These are phyloP conservation scores for Malania oleifera DNA, from an alignment of 164 flowering plant genomes.

Conservation along the genomic window DNA sequence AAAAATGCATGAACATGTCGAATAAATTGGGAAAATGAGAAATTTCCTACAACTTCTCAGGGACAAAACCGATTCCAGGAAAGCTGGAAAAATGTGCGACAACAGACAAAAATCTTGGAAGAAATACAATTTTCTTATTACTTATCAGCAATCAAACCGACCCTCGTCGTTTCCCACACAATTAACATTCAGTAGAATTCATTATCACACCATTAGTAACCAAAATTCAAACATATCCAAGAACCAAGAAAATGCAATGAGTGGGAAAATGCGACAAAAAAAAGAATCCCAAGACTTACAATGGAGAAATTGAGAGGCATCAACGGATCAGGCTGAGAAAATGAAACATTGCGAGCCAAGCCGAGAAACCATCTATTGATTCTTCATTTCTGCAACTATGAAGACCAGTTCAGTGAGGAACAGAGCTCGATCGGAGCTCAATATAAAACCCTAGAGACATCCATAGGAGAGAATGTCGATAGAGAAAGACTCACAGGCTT, in stretches of 20 bases:
- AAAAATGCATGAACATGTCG: neutral
- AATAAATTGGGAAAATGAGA: too few species aligned
- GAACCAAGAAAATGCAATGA: neutral
- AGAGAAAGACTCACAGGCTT: constrained; percentile 8
- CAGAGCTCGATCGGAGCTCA: neutral
- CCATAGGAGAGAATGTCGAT: constrained; percentile 6
- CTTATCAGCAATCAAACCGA: too few species aligned
- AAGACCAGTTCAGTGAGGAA: neutral
- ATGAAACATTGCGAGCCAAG: constrained; percentile 1
- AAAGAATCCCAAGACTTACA: constrained; percentile 16
- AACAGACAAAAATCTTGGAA: too few species aligned
- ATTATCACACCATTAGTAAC: neutral
- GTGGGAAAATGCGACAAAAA: neutral
- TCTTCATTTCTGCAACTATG: constrained; percentile 9
- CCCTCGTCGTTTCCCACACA: too few species aligned
- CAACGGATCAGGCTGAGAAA: constrained; percentile 16
- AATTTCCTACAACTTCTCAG: too few species aligned
- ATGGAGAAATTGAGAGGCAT: constrained; percentile 8
- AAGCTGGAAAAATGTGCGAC: too few species aligned
- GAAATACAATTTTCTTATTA: too few species aligned
- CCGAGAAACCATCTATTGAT: neutral
- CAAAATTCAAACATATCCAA: neutral
- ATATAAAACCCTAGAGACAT: constrained; percentile 3
- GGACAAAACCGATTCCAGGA: too few species aligned
- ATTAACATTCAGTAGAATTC: too few species aligned